Percentiles rank a stretch among this genome's conserved stretches.
Evolutionary conservation across 345 rosid species (phyloP).

Genomic region (Heritiera littoralis): DNA sequence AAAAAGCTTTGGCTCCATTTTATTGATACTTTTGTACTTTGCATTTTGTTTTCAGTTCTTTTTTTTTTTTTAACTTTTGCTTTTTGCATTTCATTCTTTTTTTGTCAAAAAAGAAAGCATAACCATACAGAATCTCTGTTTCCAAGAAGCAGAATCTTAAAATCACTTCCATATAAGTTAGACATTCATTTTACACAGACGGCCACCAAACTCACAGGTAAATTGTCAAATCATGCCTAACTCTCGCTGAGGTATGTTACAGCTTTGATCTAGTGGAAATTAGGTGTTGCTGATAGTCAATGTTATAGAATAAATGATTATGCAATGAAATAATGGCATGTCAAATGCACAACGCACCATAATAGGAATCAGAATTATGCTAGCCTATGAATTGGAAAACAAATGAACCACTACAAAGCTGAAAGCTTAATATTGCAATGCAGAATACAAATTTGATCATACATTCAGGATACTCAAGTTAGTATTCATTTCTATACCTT

Average conservation of each 20-base stretch:
- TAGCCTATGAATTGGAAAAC: not conserved
- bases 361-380: not conserved
- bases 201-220: not conserved
- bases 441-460: not conserved
- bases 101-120: not conserved
- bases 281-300: not conserved
- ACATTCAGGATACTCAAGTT: not conserved
- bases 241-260: not conserved
- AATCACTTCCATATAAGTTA: not conserved
- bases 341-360: not conserved
- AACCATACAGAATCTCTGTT: not conserved
- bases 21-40: not conserved
- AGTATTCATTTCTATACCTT: not conserved
- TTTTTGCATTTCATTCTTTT: not conserved
- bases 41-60: too few relatives aligned
- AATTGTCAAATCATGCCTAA: not conserved
- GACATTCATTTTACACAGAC: not conserved
- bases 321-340: not conserved
- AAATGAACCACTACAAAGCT: slow-evolving; percentile 5
- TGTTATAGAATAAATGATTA: not conserved
- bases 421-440: not conserved
- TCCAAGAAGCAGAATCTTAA: not conserved
- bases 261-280: not conserved
- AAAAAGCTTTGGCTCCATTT: not conserved
- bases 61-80: not conserved